Conservation (phyloP, 2,329 filamentous ascomycete genomes). For the Herpotrichia juniperi region DNA sequence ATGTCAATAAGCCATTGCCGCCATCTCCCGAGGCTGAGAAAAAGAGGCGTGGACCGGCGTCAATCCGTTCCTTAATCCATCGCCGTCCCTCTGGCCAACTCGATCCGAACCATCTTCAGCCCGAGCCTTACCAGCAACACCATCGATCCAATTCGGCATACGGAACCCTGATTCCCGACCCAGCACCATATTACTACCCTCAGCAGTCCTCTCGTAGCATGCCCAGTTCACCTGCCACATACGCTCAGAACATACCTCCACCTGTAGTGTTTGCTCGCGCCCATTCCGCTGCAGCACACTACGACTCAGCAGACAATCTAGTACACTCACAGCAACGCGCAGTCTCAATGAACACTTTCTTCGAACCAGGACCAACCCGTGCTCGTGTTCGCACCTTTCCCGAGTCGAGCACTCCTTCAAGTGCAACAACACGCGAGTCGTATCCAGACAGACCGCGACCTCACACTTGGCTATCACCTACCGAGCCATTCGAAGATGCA, state of each 20-base stretch:
- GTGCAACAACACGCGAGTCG: slow-evolving; percentile 24
- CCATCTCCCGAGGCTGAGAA: slow-evolving; percentile 30
- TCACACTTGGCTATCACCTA: slow-evolving; percentile 41
- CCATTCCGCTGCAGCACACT: slow-evolving; percentile 28
- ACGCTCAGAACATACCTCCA: slow-evolving; percentile 17
- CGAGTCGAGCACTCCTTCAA: slow-evolving; percentile 20
- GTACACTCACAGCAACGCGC: slow-evolving; percentile 18
- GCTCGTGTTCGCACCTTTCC: slow-evolving; percentile 33
- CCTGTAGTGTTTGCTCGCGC: slow-evolving; percentile 22
- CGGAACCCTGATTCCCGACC: slow-evolving; percentile 28
- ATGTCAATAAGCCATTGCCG: slow-evolving; percentile 39
- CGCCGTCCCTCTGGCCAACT: slow-evolving; percentile 27
- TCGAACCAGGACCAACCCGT: slow-evolving; percentile 27
- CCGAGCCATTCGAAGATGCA: slow-evolving; percentile 41
- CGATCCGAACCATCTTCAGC: slow-evolving; percentile 29
- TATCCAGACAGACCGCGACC: slow-evolving; percentile 30
- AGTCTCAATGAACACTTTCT: slow-evolving; percentile 23
- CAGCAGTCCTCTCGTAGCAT: slow-evolving; percentile 40
- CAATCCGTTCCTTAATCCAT: slow-evolving; percentile 33
- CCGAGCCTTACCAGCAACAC: slow-evolving; percentile 21
- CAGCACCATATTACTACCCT: slow-evolving; percentile 18
- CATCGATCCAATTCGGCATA: slow-evolving; percentile 28
- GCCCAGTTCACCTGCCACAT: slow-evolving; percentile 38
- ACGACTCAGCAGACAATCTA: slow-evolving; percentile 10
- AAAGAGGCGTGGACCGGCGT: slow-evolving; percentile 28